Base-by-base conservation (phyloP, 1,284 basidiomycete genomes). In the Stygiomarasmius scandens region DNA sequence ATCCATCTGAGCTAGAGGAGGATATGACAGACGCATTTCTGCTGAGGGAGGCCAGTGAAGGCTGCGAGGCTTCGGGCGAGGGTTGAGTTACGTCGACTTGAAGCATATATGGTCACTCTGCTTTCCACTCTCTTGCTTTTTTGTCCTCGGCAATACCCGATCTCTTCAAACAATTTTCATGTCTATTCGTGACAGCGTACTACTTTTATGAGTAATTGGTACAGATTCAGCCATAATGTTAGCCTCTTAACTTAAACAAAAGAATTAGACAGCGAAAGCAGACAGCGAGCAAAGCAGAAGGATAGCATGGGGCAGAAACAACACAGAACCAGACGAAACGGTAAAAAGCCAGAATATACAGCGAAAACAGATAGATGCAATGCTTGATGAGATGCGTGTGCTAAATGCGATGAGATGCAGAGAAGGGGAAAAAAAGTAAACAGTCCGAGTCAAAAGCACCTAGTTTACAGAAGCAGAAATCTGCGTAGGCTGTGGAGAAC, bases 1-100 rank as follows among this genome's bases (percentile, higher is more conserved):
- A 80, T 64, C 38, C 38, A 16, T 84, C 81, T 44, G 85, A 85
- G 70, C 80, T 82, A 53, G 85, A 86, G 29, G 87, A 88, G 12
- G 87, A 88, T 12, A 90, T 88, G 66, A 89, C 88, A 12, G 87
- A 89, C 5, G 88, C 80, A 75, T 89, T 90, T 68, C 89, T 82
- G 75, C 85, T 87, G 56, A 90, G 78, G 68, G 85, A 83, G 53
- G 84, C 83, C 49, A 88, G 77, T 1, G 79, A 76, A 10, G 79
- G 76, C 11, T 71, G 70, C 55, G 63, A 66, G 11, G 68, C 59
- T 47, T 74, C 74, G 27, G 75, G 69, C 38, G 77, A 73, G 50
- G 75, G 73, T 19, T 69, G 66, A 4, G 74, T 64, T 56, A 72
- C 67, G 63, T 77, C 73, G 58, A 63, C 59, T 72, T 71, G 58